Evolutionary conservation across 2,329 filamentous ascomycete species (phyloP).

Genomic region (Exutisphaerella laricina): DNA sequence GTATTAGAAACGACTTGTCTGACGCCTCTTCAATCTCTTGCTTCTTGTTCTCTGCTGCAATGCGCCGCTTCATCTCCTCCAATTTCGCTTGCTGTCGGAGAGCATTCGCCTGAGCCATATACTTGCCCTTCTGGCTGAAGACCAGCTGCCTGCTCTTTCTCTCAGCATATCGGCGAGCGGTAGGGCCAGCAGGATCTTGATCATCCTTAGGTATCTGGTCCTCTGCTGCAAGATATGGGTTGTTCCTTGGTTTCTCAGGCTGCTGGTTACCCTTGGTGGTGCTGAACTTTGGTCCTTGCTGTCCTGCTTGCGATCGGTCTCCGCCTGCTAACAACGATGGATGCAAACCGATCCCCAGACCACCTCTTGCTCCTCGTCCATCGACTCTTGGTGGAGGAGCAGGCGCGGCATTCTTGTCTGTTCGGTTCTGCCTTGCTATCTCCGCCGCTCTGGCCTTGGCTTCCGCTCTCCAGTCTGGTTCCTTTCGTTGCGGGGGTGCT

Average conservation of each 20-base stretch:
- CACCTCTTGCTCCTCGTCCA: conserved; percentile 53
- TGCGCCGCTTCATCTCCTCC: conserved; percentile 90
- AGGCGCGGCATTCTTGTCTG: conserved; percentile 17
- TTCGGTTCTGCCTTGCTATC: conserved; percentile 15
- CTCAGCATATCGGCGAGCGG: conserved; percentile 59
- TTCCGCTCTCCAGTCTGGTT: conserved; percentile 21
- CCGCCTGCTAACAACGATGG: conserved; percentile 60
- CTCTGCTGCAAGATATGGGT: conserved; percentile 45
- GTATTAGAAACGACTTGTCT: conserved; percentile 78
- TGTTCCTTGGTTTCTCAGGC: conserved; percentile 40
- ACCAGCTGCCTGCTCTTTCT: conserved; percentile 70
- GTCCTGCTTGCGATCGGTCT: conserved; percentile 39
- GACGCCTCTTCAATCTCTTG: conserved; percentile 92
- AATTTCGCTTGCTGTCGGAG: conserved; percentile 79
- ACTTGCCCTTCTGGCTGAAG: conserved; percentile 96
- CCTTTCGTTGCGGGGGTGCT: conserved; percentile 12
- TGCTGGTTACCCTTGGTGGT: conserved; percentile 52
- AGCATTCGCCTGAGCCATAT: conserved; percentile 88
- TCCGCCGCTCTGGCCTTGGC: conserved; percentile 24
- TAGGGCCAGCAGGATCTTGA: conserved; percentile 46
- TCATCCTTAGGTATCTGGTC: conserved; percentile 54
- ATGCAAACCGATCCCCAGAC: conserved; percentile 69
- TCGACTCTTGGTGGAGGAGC: conserved; percentile 44
- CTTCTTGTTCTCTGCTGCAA: conserved; percentile 79
- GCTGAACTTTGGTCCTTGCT: conserved; percentile 47